Evolutionary conservation across 2,329 filamentous ascomycete genomes (phyloP), one percentile per base, ranked within the genome.

Genomic region (Epichloe sp.): DNA sequence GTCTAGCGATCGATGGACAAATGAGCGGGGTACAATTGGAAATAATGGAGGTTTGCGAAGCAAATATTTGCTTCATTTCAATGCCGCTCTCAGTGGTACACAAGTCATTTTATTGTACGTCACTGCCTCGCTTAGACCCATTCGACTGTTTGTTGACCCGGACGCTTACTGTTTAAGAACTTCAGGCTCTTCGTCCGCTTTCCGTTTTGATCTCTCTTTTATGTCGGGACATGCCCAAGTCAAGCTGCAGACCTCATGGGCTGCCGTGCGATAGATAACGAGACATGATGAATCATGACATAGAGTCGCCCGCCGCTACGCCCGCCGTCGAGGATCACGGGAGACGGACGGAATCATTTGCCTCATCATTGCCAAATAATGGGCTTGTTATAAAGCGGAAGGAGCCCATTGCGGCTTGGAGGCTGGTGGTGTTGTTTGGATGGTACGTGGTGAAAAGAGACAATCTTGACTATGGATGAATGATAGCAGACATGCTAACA

Each of bases 351-450:
- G 1, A 46, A 15, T 21, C 43, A 15, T 46, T 34, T 15, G 4
- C 31, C 43, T 40, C 43, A 10, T 41, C 43, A 12, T 19, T 37
- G 17, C 49, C 49, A 10, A 50, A 31, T 15, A 21, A 41, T 46
- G 43, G 42, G 10, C 49, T 35, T 10, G 52, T 56, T 8, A 23
- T 56, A 44, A 53, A 53, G 26, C 47, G 54, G 34, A 56, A 54
- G 35, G 49, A 56, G 45, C 54, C 54, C 48, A 56, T 56, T 50
- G 52, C 54, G 38, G 54, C 44, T n/a, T 54, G 52, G 54, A 47
- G 54, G 4, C 50, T 56, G 7, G 52, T 48, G 11, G 23, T 54
- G 10, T 54, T 56, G 21, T 56, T 56, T 47, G 50, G 45, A 10
- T 56, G 54, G 54, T 55, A 48, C 3, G 49, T 37, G 31, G 6